These are phyloP conservation scores for Thuidium tamariscinum DNA, from an alignment of 225 moss, liverwort and hornwort genomes.

Conservation along the genomic window DNA sequence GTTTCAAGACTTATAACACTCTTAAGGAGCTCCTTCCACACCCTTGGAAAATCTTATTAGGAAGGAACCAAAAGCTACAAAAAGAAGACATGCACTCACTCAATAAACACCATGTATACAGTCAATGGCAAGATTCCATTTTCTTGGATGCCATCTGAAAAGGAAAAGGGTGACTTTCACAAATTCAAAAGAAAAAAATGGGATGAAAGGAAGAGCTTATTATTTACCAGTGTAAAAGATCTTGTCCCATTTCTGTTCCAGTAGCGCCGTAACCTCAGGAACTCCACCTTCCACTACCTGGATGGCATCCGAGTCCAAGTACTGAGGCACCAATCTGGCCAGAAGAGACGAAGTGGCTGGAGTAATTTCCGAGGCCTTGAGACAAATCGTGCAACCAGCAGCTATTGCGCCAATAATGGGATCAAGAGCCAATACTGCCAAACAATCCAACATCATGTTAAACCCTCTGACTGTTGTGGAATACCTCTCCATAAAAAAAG, in stretches of 20 bases:
- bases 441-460: neutral
- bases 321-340: slow-evolving; percentile 42
- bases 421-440: slow-evolving; percentile 51
- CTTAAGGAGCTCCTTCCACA: neutral
- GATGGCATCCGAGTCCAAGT: slow-evolving; percentile 49
- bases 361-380: slow-evolving; percentile 67
- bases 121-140: neutral
- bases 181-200: neutral
- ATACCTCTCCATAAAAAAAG: too few species aligned
- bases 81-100: neutral
- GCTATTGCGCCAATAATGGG: slow-evolving; percentile 63
- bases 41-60: neutral
- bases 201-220: too few species aligned
- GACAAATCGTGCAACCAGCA: slow-evolving; percentile 54
- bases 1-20: neutral
- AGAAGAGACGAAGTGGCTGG: slow-evolving; percentile 54
- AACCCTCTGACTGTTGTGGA: neutral
- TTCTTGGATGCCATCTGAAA: neutral
- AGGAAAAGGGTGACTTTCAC: neutral
- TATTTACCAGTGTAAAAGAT: slow-evolving; percentile 77
- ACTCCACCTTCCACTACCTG: slow-evolving; percentile 76
- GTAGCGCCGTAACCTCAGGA: slow-evolving; percentile 43
- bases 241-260: slow-evolving; percentile 85
- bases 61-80: neutral
- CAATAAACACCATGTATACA: neutral